Conservation (phyloP, 192 early-diverging fungal species). For the Gonapodya sp. region DNA sequence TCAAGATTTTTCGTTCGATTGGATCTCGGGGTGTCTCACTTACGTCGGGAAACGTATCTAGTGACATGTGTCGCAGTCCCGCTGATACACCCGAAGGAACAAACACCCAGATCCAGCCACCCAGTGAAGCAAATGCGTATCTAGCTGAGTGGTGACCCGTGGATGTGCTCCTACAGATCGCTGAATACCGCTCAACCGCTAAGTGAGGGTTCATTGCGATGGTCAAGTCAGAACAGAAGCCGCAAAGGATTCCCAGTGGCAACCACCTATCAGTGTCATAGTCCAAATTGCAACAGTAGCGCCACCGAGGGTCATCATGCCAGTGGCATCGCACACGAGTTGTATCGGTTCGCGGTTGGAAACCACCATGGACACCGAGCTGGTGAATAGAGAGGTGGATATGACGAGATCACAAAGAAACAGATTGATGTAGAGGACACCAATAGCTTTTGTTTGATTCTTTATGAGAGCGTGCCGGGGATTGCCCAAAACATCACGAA, state of each 20-base stretch:
- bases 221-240: too few species aligned
- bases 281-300: neutral
- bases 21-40: too few species aligned
- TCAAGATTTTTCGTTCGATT: too few species aligned
- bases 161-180: neutral
- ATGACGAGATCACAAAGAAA: neutral
- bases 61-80: neutral
- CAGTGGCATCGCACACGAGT: neutral
- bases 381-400: neutral
- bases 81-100: neutral
- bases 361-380: neutral
- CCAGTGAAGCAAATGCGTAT: neutral
- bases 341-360: neutral
- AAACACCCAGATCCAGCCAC: neutral
- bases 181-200: neutral
- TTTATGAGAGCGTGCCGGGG: too few species aligned
- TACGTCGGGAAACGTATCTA: neutral
- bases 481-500: too few species aligned
- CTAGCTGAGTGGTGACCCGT: neutral
- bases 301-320: neutral
- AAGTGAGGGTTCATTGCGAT: too few species aligned
- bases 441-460: too few species aligned
- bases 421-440: neutral
- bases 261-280: neutral
- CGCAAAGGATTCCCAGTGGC: too few species aligned